Evolutionary conservation across 129 eudicot genomes (phyloP), one percentile per base, ranked within the genome.

Genomic region (Saposhnikovia divaricata): DNA sequence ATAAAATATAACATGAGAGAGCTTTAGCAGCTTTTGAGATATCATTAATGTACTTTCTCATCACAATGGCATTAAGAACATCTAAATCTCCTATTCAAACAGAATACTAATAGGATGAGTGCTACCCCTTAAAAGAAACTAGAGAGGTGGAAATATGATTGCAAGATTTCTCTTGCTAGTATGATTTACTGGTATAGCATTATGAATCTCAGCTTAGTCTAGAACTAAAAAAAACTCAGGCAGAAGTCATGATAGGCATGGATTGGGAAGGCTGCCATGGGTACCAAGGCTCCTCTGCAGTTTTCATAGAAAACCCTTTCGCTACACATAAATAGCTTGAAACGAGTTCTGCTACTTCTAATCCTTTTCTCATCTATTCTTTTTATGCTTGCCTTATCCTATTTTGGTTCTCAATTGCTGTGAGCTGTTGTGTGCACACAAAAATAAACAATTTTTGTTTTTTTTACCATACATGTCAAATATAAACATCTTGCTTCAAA

Each of bases 331-430:
- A 79, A 74, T 83, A 75, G 43, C 78, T 82, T 5, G 78, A 45
- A 81, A 91, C 81, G 14, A 48, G 79, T 23, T 88, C 85, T 3
- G 88, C 85, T 34, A 83, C 78, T 57, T 91, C 89, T 25, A 88
- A 77, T 79, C 91, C 82, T 68, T 80, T 73, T 31, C 80, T 85
- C 69, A 91, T 68, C 55, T 87, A 87, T 12, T 80, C 86, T n/a
- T 80, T 80, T 39, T 85, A 86, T 18, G 86, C 80, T 50, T 79
- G 77, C 83, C 87, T 46, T 37, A 85, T 77, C 80, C 68, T 79
- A 65, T 91, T 91, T 40, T 89, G 87, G 9, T 66, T 61, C 51
- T 91, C 91, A 15, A 84, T 16, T 0, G 78, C 80, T 1, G 19
- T 38, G 19, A 81, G 51, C 9, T 47, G 72, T 50, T 79, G 74